These are phyloP conservation scores for Kandelia obovata DNA, from an alignment of 345 rosid species.

Conservation along the genomic window DNA sequence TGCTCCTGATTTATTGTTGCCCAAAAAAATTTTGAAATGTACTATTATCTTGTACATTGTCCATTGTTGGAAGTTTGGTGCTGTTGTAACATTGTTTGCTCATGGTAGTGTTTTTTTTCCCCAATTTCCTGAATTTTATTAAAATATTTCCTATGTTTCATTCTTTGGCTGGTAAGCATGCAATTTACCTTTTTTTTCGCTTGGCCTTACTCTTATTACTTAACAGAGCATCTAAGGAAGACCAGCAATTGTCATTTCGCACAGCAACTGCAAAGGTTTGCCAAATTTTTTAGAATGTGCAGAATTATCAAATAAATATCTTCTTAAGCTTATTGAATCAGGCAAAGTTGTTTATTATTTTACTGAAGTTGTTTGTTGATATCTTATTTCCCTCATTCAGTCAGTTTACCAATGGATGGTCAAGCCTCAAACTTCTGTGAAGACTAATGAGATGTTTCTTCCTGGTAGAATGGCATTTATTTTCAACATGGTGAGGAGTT, in stretches of 20 bases:
- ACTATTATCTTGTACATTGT: too few relatives aligned
- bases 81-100: too few relatives aligned
- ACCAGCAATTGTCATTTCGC: slow-evolving; percentile 72
- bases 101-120: neutral
- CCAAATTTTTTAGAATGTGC: slow-evolving; percentile 3
- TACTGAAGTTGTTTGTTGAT: slow-evolving; percentile 8
- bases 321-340: neutral
- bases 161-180: neutral
- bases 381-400: slow-evolving; percentile 37
- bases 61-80: too few relatives aligned
- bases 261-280: slow-evolving; percentile 80
- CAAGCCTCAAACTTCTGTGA: slow-evolving; percentile 74
- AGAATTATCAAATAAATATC: neutral
- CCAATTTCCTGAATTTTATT: neutral
- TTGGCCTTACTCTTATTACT: neutral
- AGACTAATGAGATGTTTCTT: slow-evolving; percentile 95
- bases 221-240: slow-evolving; percentile 65
- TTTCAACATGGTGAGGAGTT: slow-evolving; percentile 73
- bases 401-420: slow-evolving; percentile 89
- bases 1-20: too few relatives aligned
- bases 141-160: too few relatives aligned
- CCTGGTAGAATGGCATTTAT: slow-evolving; percentile 93
- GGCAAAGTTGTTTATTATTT: neutral
- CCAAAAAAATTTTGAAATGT: too few relatives aligned
- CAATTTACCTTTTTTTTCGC: too few relatives aligned